phyloP scores from a whole-genome alignment of 495 filamentous ascomycete genomes.

The Talaromyces wortmannii region DNA sequence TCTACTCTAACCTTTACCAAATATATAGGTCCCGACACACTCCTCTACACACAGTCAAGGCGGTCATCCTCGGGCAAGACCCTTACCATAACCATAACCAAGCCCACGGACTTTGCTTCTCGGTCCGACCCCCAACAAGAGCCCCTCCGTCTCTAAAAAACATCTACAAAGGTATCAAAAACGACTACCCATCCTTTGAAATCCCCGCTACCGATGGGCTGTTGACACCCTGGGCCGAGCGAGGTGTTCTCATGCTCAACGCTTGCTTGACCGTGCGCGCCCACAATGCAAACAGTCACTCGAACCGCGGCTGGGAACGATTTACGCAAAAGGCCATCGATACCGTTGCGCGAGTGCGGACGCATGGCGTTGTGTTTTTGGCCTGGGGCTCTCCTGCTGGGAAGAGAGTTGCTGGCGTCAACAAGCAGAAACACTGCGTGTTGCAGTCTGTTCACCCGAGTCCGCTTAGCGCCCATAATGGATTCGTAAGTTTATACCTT shows the following conservation, averaged over 20 bases:
- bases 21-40: constrained; percentile 75
- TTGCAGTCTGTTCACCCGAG: constrained; percentile 85
- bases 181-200: constrained; percentile 77
- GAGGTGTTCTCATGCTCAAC: constrained; percentile 87
- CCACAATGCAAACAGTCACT: constrained; percentile 77
- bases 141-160: constrained; percentile 85
- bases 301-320: constrained; percentile 79
- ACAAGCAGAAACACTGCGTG: constrained; percentile 65
- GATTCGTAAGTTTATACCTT: constrained; percentile 55
- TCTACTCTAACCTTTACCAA: constrained; percentile 1
- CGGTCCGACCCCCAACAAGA: constrained; percentile 78
- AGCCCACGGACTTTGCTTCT: constrained; percentile 93
- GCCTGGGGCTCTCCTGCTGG: constrained; percentile 85
- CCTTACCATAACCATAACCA: constrained; percentile 95
- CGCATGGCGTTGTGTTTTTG: constrained; percentile 81
- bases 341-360: constrained; percentile 66
- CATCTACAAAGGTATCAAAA: constrained; percentile 80
- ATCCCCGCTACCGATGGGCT: constrained; percentile 71
- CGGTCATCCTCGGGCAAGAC: constrained; percentile 90
- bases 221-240: constrained; percentile 87
- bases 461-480: constrained; percentile 70
- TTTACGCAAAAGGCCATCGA: constrained; percentile 91
- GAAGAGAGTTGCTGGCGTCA: constrained; percentile 64
- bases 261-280: constrained; percentile 87
- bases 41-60: constrained; percentile 77